Percentiles rank a stretch among this genome's conserved stretches.
Conservation (phyloP, 148 eudicot genomes). For the Rhododendron kiyosumense region DNA sequence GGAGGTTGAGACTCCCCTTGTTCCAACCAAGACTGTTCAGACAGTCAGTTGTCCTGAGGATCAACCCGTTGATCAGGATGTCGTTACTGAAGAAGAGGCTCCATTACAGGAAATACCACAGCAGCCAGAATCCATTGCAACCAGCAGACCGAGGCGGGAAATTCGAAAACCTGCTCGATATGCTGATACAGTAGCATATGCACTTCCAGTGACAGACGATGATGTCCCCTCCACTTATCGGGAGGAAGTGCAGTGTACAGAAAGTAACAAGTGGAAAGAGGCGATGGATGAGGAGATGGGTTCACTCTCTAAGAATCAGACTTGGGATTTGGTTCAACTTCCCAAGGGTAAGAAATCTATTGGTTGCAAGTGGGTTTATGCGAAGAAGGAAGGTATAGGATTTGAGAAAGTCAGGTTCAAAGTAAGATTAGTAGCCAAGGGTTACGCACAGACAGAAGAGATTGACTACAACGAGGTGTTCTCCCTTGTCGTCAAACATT, state of each 20-base stretch:
- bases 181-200: neutral
- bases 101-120: neutral
- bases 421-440: neutral
- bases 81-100: neutral
- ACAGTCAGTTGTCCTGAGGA: neutral
- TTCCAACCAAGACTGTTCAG: neutral
- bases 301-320: neutral
- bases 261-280: neutral
- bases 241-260: neutral
- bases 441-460: neutral
- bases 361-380: neutral
- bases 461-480: neutral
- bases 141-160: neutral
- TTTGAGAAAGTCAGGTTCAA: neutral
- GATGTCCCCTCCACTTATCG: neutral
- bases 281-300: neutral
- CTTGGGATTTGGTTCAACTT: neutral
- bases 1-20: neutral
- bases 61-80: neutral
- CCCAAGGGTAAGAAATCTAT: neutral
- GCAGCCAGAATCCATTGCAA: neutral
- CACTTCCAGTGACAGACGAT: neutral
- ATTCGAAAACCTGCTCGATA: neutral
- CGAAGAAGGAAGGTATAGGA: neutral
- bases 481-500: neutral